Evolutionary conservation across 192 early-diverging fungal species (phyloP).

Genomic region (Podila horticola): DNA sequence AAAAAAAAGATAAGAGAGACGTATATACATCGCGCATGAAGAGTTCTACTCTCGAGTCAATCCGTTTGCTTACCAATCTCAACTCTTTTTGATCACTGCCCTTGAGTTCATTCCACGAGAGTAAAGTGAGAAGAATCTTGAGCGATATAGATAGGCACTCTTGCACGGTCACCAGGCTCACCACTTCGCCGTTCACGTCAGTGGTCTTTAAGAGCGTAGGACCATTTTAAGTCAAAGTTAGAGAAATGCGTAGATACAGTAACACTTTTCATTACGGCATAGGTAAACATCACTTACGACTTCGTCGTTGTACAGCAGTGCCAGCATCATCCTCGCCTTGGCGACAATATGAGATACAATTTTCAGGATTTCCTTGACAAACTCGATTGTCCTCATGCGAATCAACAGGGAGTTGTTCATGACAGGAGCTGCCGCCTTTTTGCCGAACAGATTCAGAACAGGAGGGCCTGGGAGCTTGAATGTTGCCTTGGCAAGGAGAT

Average conservation of each 20-base stretch:
- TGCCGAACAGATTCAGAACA: constrained; percentile 24
- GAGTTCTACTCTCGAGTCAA: neutral
- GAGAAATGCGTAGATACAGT: neutral
- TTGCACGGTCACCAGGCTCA: neutral
- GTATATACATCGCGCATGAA: neutral
- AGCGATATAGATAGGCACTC: constrained; percentile 28
- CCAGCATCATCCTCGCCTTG: constrained; percentile 30
- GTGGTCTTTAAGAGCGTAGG: constrained; percentile 3
- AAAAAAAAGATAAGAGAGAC: neutral
- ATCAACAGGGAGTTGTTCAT: constrained; percentile 41
- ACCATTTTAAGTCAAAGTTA: neutral
- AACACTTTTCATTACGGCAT: neutral
- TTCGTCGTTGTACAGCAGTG: constrained; percentile 11
- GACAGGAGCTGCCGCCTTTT: constrained; percentile 35
- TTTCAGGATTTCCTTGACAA: constrained; percentile 50
- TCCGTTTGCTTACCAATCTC: constrained; percentile 18
- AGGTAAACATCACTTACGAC: constrained; percentile 8
- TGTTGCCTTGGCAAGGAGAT: constrained; percentile 58
- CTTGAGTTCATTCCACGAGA: constrained; percentile 44
- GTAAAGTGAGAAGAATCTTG: constrained; percentile 14
- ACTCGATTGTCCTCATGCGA: constrained; percentile 40
- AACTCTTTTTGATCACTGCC: constrained; percentile 39
- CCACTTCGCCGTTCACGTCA: constrained; percentile 5
- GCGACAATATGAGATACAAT: constrained; percentile 27
- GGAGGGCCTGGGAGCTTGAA: constrained; percentile 51